These are phyloP conservation scores for Plectranthus barbatus DNA, from an alignment of 257 asterid species.

Conservation along the genomic window DNA sequence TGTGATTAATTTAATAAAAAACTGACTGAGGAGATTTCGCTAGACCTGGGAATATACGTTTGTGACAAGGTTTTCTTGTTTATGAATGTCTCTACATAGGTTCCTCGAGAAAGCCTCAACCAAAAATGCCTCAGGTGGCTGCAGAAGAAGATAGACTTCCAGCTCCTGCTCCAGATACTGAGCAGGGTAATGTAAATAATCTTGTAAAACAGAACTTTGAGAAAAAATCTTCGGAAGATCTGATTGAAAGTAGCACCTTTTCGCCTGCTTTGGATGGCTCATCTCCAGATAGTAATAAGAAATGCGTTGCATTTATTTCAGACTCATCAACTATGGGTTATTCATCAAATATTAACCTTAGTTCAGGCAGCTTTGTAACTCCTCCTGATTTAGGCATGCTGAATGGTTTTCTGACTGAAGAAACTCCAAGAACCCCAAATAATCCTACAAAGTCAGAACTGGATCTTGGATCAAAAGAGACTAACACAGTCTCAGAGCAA, in stretches of 20 bases:
- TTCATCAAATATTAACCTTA: conserved; percentile 14
- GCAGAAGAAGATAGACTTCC: conserved; percentile 14
- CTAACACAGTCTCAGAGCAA: conserved; percentile 9
- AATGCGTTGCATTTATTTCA: conserved; percentile 15
- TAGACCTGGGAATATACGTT: background rate
- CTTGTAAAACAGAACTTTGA: conserved; percentile 4
- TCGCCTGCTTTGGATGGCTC: conserved; percentile 16
- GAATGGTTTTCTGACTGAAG: background rate
- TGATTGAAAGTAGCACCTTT: background rate
- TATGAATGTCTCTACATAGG: conserved; percentile 22
- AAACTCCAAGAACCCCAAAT: conserved; percentile 3
- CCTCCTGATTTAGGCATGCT: background rate
- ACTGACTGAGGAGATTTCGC: background rate
- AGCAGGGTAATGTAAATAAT: conserved; percentile 3
- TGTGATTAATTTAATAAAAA: background rate
- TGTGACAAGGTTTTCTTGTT: background rate
- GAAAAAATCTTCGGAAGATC: conserved; percentile 11
- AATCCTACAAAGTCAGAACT: conserved; percentile 8
- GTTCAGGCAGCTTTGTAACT: conserved; percentile 13
- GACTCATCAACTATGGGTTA: conserved; percentile 4
- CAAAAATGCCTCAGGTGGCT: conserved; percentile 19
- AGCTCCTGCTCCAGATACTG: background rate
- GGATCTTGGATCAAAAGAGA: conserved; percentile 7
- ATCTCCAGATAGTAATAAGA: conserved; percentile 16
- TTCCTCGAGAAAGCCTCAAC: conserved; percentile 20